Evolutionary conservation across 2,329 filamentous ascomycete genomes (phyloP).

Genomic region (Pseudopithomyces chartarum): DNA sequence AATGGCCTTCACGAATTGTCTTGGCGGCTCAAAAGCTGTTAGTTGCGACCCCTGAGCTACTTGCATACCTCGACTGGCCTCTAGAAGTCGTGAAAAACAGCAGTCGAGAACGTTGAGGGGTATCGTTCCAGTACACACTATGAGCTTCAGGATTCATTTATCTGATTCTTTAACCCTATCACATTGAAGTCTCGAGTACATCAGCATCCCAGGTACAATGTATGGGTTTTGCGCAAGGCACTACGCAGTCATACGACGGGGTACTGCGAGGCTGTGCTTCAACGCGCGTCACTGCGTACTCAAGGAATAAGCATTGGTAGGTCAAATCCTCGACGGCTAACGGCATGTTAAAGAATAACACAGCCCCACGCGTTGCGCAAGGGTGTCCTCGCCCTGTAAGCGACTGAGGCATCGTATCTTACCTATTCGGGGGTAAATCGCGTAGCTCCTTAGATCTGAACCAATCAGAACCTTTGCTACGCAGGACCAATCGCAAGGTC

Average conservation of each 20-base stretch:
- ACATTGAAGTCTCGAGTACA: too few species aligned
- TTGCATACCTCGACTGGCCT: constrained; percentile 36
- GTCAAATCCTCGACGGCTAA: too few species aligned
- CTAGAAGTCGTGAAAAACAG: constrained; percentile 18
- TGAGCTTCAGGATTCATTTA: too few species aligned
- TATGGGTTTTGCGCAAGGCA: too few species aligned
- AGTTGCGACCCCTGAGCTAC: constrained; percentile 29
- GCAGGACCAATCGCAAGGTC: neutral
- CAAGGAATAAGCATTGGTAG: neutral
- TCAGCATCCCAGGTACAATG: too few species aligned
- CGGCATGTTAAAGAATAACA: neutral
- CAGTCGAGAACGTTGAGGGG: neutral
- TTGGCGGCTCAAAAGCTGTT: constrained; percentile 27
- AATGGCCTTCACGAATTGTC: constrained; percentile 37
- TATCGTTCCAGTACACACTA: neutral
- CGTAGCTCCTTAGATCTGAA: neutral
- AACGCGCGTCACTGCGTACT: neutral
- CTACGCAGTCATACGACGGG: too few species aligned
- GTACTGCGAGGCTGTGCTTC: too few species aligned
- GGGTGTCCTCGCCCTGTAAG: neutral
- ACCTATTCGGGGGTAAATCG: neutral
- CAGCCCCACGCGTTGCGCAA: neutral
- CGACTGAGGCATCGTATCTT: neutral
- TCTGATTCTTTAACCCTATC: too few species aligned
- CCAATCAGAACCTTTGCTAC: neutral